Conservation (phyloP, 208 protist species). For the Leishmania aethiopica region DNA sequence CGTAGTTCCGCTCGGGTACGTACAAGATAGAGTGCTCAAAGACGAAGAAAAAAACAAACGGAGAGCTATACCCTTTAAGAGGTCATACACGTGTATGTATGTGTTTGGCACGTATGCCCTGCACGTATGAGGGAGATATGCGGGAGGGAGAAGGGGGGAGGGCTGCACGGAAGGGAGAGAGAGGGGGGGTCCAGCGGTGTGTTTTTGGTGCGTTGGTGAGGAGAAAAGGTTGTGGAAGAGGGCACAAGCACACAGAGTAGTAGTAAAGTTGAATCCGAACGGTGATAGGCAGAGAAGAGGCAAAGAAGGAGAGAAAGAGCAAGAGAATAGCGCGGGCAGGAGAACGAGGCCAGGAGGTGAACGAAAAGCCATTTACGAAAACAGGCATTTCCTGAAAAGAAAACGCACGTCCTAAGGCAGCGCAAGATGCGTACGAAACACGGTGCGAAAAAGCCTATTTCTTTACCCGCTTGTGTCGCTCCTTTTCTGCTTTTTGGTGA, state of each 20-base stretch:
- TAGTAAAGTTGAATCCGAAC: not conserved
- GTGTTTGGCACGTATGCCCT: constrained; percentile 1
- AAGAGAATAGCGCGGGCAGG: constrained; percentile 5
- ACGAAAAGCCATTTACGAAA: not conserved
- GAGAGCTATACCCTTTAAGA: not conserved
- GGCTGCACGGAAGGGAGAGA: not conserved
- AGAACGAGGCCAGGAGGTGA: not conserved
- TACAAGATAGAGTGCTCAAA: constrained; percentile 6
- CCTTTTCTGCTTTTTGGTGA: not conserved
- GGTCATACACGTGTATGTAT: not conserved
- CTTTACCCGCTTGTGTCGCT: not conserved
- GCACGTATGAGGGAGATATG: constrained; percentile 5
- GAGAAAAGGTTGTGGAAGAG: not conserved
- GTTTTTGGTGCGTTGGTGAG: not conserved
- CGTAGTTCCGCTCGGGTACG: not conserved
- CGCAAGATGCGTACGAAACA: too few species aligned
- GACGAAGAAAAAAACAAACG: constrained; percentile 1
- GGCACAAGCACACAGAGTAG: not conserved
- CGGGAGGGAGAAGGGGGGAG: too few species aligned
- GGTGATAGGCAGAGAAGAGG: not conserved
- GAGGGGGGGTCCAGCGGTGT: not conserved
- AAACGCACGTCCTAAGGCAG: not conserved
- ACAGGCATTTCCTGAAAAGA: not conserved
- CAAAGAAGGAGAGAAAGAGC: constrained; percentile 13
- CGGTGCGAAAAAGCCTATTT: too few species aligned